These are phyloP conservation scores for Millerago galiae DNA, from an alignment of 805 yeast species.

Conservation along the genomic window DNA sequence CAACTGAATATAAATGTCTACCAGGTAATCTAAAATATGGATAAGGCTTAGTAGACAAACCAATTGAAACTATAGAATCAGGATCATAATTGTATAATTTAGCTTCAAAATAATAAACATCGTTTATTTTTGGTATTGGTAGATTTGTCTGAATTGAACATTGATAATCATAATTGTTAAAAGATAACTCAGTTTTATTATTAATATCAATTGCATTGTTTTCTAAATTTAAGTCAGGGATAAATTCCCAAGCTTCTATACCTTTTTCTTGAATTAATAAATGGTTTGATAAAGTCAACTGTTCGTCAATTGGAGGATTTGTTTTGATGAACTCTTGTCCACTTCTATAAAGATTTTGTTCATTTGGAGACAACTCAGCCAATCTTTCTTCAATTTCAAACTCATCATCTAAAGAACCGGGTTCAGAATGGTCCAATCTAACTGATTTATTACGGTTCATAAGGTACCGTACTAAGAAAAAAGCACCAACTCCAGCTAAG, in stretches of 20 bases:
- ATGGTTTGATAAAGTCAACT: slow-evolving; percentile 25
- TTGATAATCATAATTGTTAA: slow-evolving; percentile 31
- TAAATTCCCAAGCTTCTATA: slow-evolving; percentile 76
- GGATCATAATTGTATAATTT: slow-evolving; percentile 69
- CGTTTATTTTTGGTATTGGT: slow-evolving; percentile 44
- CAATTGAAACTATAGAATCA: slow-evolving; percentile 57
- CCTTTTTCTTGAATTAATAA: slow-evolving; percentile 70
- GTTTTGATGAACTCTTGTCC: slow-evolving; percentile 31
- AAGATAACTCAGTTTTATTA: slow-evolving; percentile 28
- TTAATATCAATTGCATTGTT: slow-evolving; percentile 48
- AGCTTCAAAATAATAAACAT: slow-evolving; percentile 38
- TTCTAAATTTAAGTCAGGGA: slow-evolving; percentile 35
- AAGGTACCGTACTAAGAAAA: slow-evolving; percentile 5
- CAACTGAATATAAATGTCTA: slow-evolving; percentile 72
- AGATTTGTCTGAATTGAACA: slow-evolving; percentile 36
- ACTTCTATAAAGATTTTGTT: slow-evolving; percentile 40
- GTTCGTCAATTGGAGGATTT: slow-evolving; percentile 18
- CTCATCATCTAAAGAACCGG: slow-evolving; percentile 52
- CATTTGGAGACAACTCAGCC: slow-evolving; percentile 41
- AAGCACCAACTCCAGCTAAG: slow-evolving; percentile 4
- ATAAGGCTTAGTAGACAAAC: slow-evolving; percentile 81
- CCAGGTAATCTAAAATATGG: slow-evolving; percentile 95
- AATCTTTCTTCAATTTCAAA: slow-evolving; percentile 47
- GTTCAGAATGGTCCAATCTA: slow-evolving; percentile 27
- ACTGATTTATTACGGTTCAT: slow-evolving; percentile 6